Percentiles rank a stretch among this genome's conserved stretches.
phyloP scores from a whole-genome alignment of 2,329 filamentous ascomycete genomes.

The Periglandula ipomoeae region DNA sequence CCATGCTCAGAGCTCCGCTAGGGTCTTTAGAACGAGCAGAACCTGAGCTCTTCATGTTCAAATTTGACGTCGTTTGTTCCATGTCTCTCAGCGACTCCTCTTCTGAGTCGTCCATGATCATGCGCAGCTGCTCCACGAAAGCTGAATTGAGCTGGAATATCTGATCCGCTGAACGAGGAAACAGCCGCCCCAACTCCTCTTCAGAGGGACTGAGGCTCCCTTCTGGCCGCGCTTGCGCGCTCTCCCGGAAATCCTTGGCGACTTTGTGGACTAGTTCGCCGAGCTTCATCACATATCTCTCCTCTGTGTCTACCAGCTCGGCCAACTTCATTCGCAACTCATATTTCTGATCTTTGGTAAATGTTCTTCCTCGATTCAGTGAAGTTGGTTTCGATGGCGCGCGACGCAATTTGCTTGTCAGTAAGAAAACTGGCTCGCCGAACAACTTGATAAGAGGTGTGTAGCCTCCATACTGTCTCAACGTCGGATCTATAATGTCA shows the following conservation, averaged over 20 bases:
- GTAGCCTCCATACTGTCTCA: conserved; percentile 69
- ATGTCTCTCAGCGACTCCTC: conserved; percentile 71
- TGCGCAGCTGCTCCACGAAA: conserved; percentile 69
- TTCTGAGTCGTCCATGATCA: conserved; percentile 74
- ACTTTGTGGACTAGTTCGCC: conserved; percentile 74
- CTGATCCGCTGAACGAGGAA: conserved; percentile 69
- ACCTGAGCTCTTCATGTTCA: conserved; percentile 33
- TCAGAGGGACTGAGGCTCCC: conserved; percentile 63
- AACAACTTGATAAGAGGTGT: conserved; percentile 68
- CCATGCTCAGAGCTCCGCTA: conserved; percentile 69
- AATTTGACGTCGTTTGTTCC: conserved; percentile 41
- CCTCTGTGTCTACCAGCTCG: conserved; percentile 87
- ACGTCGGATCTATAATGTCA: conserved; percentile 53
- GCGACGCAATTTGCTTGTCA: conserved; percentile 73
- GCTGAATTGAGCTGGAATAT: conserved; percentile 75
- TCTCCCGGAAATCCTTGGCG: conserved; percentile 68
- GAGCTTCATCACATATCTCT: conserved; percentile 84
- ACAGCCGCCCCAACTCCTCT: conserved; percentile 64
- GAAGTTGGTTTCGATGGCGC: conserved; percentile 81
- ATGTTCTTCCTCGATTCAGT: conserved; percentile 67
- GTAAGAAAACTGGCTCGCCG: conserved; percentile 77
- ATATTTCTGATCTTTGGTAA: conserved; percentile 73
- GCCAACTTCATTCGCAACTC: conserved; percentile 79
- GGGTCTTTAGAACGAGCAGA: conserved; percentile 53
- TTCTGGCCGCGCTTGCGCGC: conserved; percentile 47